Conservation (phyloP, 441 rosid genomes). For the Euphorbia schlechtendalii region DNA sequence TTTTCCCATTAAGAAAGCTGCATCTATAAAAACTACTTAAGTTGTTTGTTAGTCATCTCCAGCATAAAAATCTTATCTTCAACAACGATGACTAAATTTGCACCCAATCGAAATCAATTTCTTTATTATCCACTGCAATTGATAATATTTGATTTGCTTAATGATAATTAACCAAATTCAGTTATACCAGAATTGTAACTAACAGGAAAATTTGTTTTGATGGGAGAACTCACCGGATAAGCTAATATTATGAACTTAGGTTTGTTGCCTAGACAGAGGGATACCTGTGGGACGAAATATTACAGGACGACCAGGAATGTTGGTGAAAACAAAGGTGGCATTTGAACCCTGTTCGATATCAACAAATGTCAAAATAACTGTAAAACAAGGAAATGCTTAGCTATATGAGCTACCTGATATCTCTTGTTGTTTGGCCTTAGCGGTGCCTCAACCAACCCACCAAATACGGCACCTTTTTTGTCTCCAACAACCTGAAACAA, state of each 20-base stretch:
- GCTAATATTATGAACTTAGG: background rate
- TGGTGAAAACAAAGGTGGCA: constrained; percentile 80
- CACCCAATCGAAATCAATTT: background rate
- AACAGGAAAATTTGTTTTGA: no score
- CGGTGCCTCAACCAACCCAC: no score
- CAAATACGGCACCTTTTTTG: no score
- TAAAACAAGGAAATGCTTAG: no score
- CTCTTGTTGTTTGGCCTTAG: no score
- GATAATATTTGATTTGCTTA: background rate
- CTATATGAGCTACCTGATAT: constrained; percentile 72
- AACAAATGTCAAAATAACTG: constrained; percentile 15
- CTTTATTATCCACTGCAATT: background rate
- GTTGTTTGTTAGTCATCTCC: background rate
- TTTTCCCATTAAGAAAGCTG: background rate
- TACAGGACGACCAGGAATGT: constrained; percentile 54
- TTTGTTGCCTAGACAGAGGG: background rate
- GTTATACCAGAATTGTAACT: background rate
- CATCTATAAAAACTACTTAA: background rate
- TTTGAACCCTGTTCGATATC: constrained; percentile 77
- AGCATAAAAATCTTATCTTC: background rate
- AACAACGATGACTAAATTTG: background rate
- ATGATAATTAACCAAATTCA: background rate
- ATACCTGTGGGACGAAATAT: constrained; percentile 84
- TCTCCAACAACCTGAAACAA: no score
- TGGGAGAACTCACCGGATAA: background rate